Conservation (phyloP, 2,329 filamentous ascomycete species). For the Aspergillus uvarum region DNA sequence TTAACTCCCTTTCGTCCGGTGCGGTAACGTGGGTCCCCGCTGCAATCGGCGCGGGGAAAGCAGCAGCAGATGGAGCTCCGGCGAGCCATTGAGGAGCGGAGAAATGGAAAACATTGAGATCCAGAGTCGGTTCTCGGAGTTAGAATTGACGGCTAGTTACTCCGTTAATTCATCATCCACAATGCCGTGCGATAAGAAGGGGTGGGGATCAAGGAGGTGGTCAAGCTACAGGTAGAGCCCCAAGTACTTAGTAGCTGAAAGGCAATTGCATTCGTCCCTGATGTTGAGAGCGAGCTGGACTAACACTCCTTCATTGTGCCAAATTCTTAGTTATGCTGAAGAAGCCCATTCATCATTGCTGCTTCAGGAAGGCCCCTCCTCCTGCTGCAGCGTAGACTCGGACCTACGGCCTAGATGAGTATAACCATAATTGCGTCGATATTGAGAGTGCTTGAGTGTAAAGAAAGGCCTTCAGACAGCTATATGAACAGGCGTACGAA, state of each 20-base stretch:
- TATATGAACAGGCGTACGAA: no score
- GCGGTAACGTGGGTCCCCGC: not conserved
- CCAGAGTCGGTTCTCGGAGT: not conserved
- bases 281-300: no score
- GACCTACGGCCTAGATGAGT: no score
- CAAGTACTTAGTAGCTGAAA: not conserved
- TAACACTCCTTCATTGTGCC: no score
- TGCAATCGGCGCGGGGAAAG: not conserved
- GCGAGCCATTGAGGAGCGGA: not conserved
- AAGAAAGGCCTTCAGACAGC: no score
- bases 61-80: not conserved
- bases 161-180: not conserved
- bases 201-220: no score
- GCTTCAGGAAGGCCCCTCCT: no score
- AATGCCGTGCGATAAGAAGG: not conserved
- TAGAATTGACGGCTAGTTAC: not conserved
- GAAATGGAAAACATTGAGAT: not conserved
- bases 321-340: no score
- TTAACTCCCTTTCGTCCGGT: conserved; percentile 5
- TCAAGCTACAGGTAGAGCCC: not conserved
- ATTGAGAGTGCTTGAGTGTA: no score
- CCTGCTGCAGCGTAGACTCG: no score
- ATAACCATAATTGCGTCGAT: no score
- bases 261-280: not conserved
- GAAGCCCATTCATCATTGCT: no score